Evolutionary conservation across 257 asterid species (phyloP), one percentile per base, ranked within the genome.

Genomic region (Gardenia jasminoides): DNA sequence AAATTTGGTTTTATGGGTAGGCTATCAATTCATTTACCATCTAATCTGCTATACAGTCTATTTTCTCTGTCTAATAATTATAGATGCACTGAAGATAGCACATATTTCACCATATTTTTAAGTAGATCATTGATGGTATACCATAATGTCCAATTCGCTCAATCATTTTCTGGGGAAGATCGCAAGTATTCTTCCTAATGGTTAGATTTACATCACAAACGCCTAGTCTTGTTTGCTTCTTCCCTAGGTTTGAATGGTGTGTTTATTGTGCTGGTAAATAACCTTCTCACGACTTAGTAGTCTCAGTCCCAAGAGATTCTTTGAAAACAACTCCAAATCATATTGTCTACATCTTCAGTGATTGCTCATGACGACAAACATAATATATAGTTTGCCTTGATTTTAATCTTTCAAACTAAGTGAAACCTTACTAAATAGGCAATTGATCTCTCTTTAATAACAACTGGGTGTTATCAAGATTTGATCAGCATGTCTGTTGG

Each of bases 1-100:
- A 80, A 92, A 92, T 83, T 81, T 92, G 85, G 96, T 93, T 79
- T 81, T 80, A 36, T 93, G 98, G 98, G 98, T 93, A 88, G 1
- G 94, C 80, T 75, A 69, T 66, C 31, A 28, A 79, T 86, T 75
- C 58, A 70, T 24, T 59, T 43, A 54, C 43, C 74, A 19, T 65
- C 67, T 66, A 39, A 62, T 80, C 50, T 54, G 52, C 75, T 64
- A 41, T 54, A 19, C 15, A 2, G 15, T 72, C 48, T 62, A 50
- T 77, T 4, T 28, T 62, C 28, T 71, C 47, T 16, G 26, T 26
- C 61, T 58, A 16, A 39, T 72, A 71, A 24, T 46, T 64, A 30
- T 70, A 59, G 28, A n/a, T 41, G 16, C 41, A 33, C 3, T 39
- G 39, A 9, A 48, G 61, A 24, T 66, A 39, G 58, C 16, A 13